Percentiles rank a stretch among this genome's conserved stretches.
Evolutionary conservation across 768 basidiomycete species (phyloP).

Genomic region (Kwoniella sp.): DNA sequence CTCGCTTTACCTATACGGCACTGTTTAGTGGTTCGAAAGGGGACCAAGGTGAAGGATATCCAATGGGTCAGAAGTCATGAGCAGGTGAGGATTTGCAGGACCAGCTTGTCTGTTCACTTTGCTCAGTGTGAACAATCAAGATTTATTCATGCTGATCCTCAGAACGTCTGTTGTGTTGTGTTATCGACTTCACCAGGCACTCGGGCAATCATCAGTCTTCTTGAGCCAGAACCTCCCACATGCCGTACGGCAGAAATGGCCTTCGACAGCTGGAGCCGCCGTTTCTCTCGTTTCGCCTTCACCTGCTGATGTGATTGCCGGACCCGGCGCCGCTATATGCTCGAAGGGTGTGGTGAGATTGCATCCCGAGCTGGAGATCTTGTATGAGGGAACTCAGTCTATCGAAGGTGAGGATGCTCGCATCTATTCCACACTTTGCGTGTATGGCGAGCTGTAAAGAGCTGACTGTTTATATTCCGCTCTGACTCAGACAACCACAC

Average conservation of each 20-base stretch:
- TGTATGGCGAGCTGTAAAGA: too few relatives aligned
- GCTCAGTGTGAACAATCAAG: too few relatives aligned
- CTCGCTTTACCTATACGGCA: conserved; percentile 45
- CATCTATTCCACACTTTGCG: neutral
- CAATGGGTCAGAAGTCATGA: conserved; percentile 53
- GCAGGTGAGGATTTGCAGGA: conserved; percentile 39
- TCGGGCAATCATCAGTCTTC: conserved; percentile 53
- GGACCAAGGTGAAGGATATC: conserved; percentile 42
- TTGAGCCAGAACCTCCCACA: conserved; percentile 33
- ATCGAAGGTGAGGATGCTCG: conserved; percentile 35
- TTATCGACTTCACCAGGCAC: conserved; percentile 38
- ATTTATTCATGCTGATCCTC: too few relatives aligned
- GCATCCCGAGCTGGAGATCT: conserved; percentile 33
- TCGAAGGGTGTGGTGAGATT: conserved; percentile 35
- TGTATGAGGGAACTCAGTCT: conserved; percentile 45
- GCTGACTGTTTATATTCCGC: neutral
- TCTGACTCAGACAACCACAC: conserved; percentile 47
- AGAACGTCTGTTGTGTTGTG: too few relatives aligned
- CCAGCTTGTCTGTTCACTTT: too few relatives aligned
- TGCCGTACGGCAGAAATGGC: conserved; percentile 29
- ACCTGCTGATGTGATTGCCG: conserved; percentile 1
- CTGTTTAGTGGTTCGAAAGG: conserved; percentile 41
- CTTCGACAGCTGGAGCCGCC: conserved; percentile 54
- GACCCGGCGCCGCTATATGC: conserved; percentile 49
- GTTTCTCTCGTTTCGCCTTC: conserved; percentile 22